Percentiles rank a stretch among this genome's conserved stretches.
phyloP scores from a whole-genome alignment of 2,329 filamentous ascomycete species.

The Huntiella omanensis region DNA sequence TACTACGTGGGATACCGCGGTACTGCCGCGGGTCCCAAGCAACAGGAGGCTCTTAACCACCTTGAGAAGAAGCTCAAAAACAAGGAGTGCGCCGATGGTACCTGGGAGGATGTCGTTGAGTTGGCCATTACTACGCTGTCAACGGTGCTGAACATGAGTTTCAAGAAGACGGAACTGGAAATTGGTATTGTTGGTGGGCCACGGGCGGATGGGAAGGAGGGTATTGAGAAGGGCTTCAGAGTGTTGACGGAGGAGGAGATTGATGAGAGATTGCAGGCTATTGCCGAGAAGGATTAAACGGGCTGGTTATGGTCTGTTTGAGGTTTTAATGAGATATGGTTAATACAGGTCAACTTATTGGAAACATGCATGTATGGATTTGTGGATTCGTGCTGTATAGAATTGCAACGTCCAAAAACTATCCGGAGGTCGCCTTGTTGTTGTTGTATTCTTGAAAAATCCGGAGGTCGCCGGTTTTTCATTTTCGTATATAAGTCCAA shows the following conservation, averaged over 20 bases:
- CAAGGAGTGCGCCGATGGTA: slow-evolving; percentile 83
- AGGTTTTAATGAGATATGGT: slow-evolving; percentile 11
- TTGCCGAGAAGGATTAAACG: slow-evolving; percentile 88
- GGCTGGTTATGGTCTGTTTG: slow-evolving; percentile 1
- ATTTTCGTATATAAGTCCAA: too few species aligned
- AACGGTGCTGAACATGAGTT: slow-evolving; percentile 94
- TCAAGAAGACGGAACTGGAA: slow-evolving; percentile 98
- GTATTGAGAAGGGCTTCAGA: slow-evolving; percentile 62
- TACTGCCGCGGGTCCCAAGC: slow-evolving; percentile 90
- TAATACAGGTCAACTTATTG: neutral
- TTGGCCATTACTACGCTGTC: slow-evolving; percentile 87
- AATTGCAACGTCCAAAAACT: too few species aligned
- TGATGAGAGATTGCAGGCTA: slow-evolving; percentile 91
- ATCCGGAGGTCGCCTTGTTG: too few species aligned
- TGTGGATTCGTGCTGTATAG: neutral
- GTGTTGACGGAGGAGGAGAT: slow-evolving; percentile 93
- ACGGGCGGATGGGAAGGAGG: slow-evolving; percentile 62
- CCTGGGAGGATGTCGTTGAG: slow-evolving; percentile 96
- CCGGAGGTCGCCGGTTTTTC: too few species aligned
- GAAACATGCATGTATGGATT: neutral
- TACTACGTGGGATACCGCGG: slow-evolving; percentile 99
- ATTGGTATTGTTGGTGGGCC: slow-evolving; percentile 93
- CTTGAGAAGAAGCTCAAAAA: slow-evolving; percentile 99
- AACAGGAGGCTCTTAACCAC: slow-evolving; percentile 96
- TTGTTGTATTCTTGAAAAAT: too few species aligned